Conservation (phyloP, 106 monocot genomes). For the Dendrobium officinale region DNA sequence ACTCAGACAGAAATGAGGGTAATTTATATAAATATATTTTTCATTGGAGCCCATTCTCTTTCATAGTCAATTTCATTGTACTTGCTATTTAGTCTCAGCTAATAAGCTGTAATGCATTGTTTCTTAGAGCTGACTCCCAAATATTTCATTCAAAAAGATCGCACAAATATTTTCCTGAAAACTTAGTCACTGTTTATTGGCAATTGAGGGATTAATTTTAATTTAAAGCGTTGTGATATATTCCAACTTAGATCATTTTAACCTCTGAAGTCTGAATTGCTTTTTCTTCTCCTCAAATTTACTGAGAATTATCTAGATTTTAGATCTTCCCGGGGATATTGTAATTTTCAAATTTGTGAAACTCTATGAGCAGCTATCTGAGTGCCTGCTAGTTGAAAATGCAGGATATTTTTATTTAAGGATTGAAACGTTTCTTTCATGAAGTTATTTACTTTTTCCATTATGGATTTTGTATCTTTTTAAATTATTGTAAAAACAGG, state of each 20-base stretch:
- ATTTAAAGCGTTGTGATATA: not conserved
- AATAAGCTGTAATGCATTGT: not conserved
- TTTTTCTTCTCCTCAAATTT: not conserved
- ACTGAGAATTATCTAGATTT: not conserved
- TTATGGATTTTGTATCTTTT: not conserved
- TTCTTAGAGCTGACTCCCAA: not conserved
- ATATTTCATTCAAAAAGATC: not conserved
- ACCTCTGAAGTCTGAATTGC: not conserved
- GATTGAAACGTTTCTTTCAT: slow-evolving; percentile 3
- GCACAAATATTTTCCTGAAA: not conserved
- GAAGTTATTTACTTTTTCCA: not conserved
- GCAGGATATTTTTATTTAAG: not conserved
- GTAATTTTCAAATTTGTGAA: not conserved
- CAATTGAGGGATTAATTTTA: not conserved
- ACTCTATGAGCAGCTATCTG: not conserved
- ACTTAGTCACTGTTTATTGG: not conserved
- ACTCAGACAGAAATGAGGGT: slow-evolving; percentile 95
- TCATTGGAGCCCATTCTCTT: not conserved
- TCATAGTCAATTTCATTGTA: not conserved
- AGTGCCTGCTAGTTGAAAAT: not conserved
- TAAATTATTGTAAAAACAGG: not conserved
- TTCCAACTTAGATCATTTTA: not conserved
- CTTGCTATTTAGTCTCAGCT: not conserved
- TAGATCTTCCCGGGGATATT: not conserved
- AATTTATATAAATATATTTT: slow-evolving; percentile 4